Evolutionary conservation across 2,329 filamentous ascomycete species (phyloP).

Genomic region (Aaosphaeria arxii): DNA sequence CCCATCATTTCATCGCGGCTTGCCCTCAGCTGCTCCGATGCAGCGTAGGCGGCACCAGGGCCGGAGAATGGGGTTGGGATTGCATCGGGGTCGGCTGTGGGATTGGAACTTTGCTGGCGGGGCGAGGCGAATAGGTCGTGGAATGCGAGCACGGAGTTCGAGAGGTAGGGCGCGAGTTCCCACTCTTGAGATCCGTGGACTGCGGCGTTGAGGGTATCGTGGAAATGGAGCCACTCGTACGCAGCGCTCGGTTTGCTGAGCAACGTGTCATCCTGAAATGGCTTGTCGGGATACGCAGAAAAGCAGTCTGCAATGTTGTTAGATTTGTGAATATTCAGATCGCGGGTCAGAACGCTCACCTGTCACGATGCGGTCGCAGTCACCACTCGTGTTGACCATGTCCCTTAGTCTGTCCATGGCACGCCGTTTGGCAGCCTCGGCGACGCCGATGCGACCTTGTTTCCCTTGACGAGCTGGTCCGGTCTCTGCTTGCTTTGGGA

Average conservation of each 20-base stretch:
- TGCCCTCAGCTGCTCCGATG: constrained; percentile 75
- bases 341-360: constrained; percentile 27
- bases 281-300: constrained; percentile 76
- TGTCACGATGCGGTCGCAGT: constrained; percentile 73
- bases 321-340: background rate
- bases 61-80: constrained; percentile 72
- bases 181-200: constrained; percentile 86
- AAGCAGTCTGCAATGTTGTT: constrained; percentile 63
- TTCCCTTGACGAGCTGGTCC: constrained; percentile 51
- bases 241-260: constrained; percentile 82
- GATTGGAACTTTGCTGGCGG: constrained; percentile 42
- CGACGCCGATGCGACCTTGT: constrained; percentile 57
- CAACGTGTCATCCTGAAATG: constrained; percentile 90
- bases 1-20: constrained; percentile 71
- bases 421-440: constrained; percentile 69
- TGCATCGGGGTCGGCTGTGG: constrained; percentile 38
- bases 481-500: constrained; percentile 58
- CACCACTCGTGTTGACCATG: constrained; percentile 76
- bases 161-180: constrained; percentile 85
- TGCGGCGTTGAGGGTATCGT: constrained; percentile 76
- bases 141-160: constrained; percentile 82
- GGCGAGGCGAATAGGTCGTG: constrained; percentile 83
- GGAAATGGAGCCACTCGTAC: constrained; percentile 95
- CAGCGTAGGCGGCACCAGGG: constrained; percentile 75
- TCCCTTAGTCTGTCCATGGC: constrained; percentile 70